These are phyloP conservation scores for Carex myosuroides DNA, from an alignment of 176 grass and related monocot species.

Conservation along the genomic window DNA sequence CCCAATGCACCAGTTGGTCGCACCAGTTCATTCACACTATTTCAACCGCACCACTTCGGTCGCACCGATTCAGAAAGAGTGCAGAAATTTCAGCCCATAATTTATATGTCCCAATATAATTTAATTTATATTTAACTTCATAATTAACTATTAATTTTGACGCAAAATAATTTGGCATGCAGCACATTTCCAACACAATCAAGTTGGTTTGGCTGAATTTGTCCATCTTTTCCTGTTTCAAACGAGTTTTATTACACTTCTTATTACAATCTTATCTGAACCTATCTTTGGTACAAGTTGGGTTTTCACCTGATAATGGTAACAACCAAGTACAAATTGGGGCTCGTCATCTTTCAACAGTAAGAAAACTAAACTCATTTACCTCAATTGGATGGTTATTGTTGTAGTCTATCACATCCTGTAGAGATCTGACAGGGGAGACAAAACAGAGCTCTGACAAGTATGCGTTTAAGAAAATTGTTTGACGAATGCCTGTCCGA, in stretches of 20 bases:
- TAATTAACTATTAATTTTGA: too few relatives aligned
- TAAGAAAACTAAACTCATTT: background rate
- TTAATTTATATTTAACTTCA: too few relatives aligned
- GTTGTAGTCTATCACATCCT: conserved; percentile 67
- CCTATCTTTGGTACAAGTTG: background rate
- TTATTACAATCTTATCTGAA: background rate
- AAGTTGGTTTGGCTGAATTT: conserved; percentile 58
- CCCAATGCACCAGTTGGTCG: too few relatives aligned
- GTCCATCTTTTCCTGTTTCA: conserved; percentile 46
- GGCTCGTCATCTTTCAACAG: background rate
- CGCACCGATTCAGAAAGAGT: too few relatives aligned
- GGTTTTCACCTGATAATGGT: background rate
- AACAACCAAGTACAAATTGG: background rate
- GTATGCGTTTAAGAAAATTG: conserved; percentile 60
- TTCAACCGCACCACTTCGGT: too few relatives aligned
- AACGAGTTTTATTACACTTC: background rate
- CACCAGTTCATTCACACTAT: too few relatives aligned
- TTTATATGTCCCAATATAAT: too few relatives aligned
- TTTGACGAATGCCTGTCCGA: background rate
- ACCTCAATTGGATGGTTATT: conserved; percentile 45
- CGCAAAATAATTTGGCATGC: too few relatives aligned
- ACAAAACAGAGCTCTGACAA: conserved; percentile 41
- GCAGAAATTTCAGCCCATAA: too few relatives aligned
- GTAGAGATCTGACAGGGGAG: conserved; percentile 56
- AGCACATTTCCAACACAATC: background rate